Base-by-base conservation (phyloP, 1,139 yeast species). In the Hemisphaericaspora lyxosophila region DNA sequence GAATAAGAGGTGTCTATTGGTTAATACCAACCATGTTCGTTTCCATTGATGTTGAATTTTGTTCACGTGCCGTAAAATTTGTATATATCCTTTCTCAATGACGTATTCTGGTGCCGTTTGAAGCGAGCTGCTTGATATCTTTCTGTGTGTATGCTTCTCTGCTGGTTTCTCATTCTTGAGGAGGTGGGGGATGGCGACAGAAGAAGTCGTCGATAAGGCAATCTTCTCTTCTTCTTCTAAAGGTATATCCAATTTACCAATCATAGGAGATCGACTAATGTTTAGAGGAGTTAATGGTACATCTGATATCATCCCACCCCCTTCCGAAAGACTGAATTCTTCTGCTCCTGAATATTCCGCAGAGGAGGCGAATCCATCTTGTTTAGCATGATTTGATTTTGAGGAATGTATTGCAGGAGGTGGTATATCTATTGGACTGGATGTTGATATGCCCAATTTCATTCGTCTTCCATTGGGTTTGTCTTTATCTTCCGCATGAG, bases 41-140 rank as follows among this genome's bases (percentile, higher is more conserved):
- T 62, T 68, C 81, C 81, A 76, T 45, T 75, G 76, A 18, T 35
- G 44, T 45, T 67, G 71, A 51, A 70, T 70, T 9, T 67, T 51
- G 35, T 67, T 70, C 7, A 17, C 18, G 9, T 28, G 31, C 36
- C 64, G 62, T 14, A 74, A 56, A 4, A 75, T 54, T 26, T 63
- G 48, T 14, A 76, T 47, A 34, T 61, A 57, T 0, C 82, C 82
- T 39, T 60, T 56, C 34, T 67, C 67, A 13, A 76, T 57, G 5
- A 65, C 54, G 34, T 63, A 67, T 43, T 73, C 78, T 39, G 24
- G 14, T 17, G 13, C 12, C 13, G 26, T n/a, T 23, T 33, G 31
- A 15, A 12, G n/a, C 19, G 35, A 25, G 24, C 30, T 7, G 5
- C 12, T 16, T 3, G 30, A 27, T 13, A 11, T 13, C 17, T 15